These are phyloP conservation scores for Phytopythium helicoides DNA, from an alignment of 352 stramenopile species.

Conservation along the genomic window DNA sequence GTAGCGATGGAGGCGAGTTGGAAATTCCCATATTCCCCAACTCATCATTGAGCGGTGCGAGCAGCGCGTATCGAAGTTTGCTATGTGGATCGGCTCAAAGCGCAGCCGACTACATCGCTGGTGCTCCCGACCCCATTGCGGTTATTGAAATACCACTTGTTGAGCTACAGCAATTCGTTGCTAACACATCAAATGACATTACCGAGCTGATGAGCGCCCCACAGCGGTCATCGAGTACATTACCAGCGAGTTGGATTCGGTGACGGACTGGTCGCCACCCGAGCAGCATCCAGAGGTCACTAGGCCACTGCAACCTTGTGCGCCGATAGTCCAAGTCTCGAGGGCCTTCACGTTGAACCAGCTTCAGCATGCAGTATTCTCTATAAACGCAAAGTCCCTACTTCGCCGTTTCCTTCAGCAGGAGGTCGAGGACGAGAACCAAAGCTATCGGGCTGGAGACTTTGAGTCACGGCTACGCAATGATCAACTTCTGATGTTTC, in stretches of 20 bases:
- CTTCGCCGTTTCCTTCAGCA: slow-evolving; percentile 3
- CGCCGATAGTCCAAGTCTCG: slow-evolving; percentile 5
- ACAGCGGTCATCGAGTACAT: slow-evolving; percentile 9
- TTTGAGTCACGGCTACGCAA: slow-evolving; percentile 10
- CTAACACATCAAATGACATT: neutral
- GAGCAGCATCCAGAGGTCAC: neutral
- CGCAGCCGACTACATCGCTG: neutral
- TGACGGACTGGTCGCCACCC: neutral
- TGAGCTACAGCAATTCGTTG: neutral
- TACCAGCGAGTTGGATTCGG: neutral
- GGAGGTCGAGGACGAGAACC: neutral
- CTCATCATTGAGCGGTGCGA: neutral
- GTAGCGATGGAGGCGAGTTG: no score
- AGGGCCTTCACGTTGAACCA: slow-evolving; percentile 8
- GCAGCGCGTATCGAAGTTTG: neutral
- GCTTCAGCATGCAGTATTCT: slow-evolving; percentile 7
- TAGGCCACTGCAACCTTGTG: neutral
- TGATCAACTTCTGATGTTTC: slow-evolving; percentile 7
- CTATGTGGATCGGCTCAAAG: neutral
- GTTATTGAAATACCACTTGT: neutral
- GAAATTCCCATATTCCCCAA: neutral
- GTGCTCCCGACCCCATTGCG: neutral
- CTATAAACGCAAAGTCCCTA: slow-evolving; percentile 4
- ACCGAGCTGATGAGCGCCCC: neutral
- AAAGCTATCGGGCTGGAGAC: slow-evolving; percentile 6